These are phyloP conservation scores for Talaromyces sp. DNA, from an alignment of 2,329 filamentous ascomycete genomes.

Conservation along the genomic window DNA sequence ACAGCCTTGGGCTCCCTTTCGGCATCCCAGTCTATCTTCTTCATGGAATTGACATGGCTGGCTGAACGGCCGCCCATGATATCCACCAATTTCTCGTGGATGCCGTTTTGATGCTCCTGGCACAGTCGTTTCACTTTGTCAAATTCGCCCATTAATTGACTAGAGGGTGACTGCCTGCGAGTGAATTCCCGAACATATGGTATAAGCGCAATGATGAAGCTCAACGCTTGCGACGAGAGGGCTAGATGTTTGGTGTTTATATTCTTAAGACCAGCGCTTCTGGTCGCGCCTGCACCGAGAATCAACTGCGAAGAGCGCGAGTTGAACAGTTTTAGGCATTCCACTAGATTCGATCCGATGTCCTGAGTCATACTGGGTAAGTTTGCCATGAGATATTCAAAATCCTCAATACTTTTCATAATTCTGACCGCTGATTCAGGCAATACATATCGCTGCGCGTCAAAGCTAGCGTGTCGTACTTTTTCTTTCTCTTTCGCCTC, in stretches of 20 bases:
- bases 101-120: conserved; percentile 85
- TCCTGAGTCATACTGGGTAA: conserved; percentile 89
- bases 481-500: conserved; percentile 55
- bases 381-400: conserved; percentile 75
- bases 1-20: conserved; percentile 45
- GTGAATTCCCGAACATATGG: conserved; percentile 91
- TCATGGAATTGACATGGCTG: conserved; percentile 71
- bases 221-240: conserved; percentile 81
- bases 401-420: conserved; percentile 74
- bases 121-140: conserved; percentile 79
- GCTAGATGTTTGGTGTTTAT: conserved; percentile 96
- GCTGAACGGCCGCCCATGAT: conserved; percentile 80
- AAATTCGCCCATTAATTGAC: conserved; percentile 71
- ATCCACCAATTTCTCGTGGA: conserved; percentile 88
- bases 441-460: conserved; percentile 80
- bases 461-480: conserved; percentile 69
- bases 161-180: conserved; percentile 63
- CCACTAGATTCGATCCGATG: conserved; percentile 72
- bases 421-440: conserved; percentile 79
- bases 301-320: conserved; percentile 95
- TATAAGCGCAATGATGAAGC: conserved; percentile 80
- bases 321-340: conserved; percentile 91
- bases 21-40: conserved; percentile 69
- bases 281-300: conserved; percentile 85
- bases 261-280: conserved; percentile 85